Evolutionary conservation across 495 filamentous ascomycete species (phyloP).

Genomic region (Xylaria castorea): DNA sequence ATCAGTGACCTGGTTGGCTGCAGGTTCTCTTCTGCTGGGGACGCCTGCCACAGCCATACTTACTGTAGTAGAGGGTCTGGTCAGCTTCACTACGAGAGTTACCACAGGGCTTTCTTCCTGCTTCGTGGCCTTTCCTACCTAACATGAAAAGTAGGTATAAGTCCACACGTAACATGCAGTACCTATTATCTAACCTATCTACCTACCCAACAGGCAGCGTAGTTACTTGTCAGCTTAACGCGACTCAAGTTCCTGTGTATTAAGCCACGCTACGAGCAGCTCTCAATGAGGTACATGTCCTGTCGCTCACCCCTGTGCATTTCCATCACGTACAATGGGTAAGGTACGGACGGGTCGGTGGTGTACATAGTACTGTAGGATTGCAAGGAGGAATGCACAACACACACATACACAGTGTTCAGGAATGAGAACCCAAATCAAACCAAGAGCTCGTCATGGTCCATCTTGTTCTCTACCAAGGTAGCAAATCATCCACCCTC

Average conservation of each 20-base stretch:
- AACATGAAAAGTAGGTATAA: neutral
- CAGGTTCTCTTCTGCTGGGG: neutral
- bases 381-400: conserved; percentile 13
- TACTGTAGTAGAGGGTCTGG: neutral
- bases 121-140: conserved; percentile 3
- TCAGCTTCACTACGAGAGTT: neutral
- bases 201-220: neutral
- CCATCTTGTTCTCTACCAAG: conserved; percentile 13
- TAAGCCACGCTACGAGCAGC: neutral
- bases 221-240: neutral
- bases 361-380: conserved; percentile 1
- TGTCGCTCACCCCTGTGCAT: neutral
- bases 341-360: conserved; percentile 14
- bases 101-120: neutral
- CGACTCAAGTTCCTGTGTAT: neutral
- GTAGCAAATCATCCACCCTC: conserved; percentile 27
- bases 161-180: neutral
- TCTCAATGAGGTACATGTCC: neutral
- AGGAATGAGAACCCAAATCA: neutral
- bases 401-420: conserved; percentile 22
- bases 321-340: neutral
- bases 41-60: conserved; percentile 8
- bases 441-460: conserved; percentile 16
- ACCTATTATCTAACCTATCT: neutral
- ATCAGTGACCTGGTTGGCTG: conserved; percentile 11